Percentiles rank a stretch among this genome's conserved stretches.
These are phyloP conservation scores for Penicillium pulvis DNA, from an alignment of 495 filamentous ascomycete genomes.

Conservation along the genomic window DNA sequence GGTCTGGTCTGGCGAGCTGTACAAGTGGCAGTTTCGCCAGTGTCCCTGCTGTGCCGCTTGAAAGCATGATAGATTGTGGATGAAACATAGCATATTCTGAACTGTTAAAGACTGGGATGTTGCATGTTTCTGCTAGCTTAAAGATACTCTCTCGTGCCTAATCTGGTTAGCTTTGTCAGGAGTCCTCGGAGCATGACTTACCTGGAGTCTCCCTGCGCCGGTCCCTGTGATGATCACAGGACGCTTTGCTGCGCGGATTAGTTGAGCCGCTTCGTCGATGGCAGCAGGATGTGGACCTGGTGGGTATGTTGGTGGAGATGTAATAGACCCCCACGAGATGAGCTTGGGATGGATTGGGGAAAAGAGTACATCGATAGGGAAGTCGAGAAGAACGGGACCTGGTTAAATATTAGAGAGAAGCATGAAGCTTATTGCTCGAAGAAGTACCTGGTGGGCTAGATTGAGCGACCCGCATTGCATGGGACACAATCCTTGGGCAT, in stretches of 20 bases:
- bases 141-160: conserved; percentile 20
- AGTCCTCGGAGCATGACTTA: not conserved
- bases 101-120: conserved; percentile 28
- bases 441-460: conserved; percentile 29
- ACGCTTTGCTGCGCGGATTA: conserved; percentile 20
- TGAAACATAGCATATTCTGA: conserved; percentile 20
- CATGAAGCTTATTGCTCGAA: not conserved
- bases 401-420: no score
- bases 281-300: conserved; percentile 24
- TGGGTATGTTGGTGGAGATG: conserved; percentile 22
- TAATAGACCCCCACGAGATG: conserved; percentile 33
- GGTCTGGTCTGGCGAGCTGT: conserved; percentile 18
- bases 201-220: conserved; percentile 19
- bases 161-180: not conserved
- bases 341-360: conserved; percentile 26
- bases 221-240: conserved; percentile 30
- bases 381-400: conserved; percentile 33
- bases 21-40: conserved; percentile 21
- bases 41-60: conserved; percentile 9
- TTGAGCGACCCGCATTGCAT: conserved; percentile 29
- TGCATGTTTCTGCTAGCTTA: conserved; percentile 18
- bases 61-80: conserved; percentile 15
- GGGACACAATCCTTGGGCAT: conserved; percentile 28
- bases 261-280: conserved; percentile 14
- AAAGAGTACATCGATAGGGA: conserved; percentile 34